Conservation (phyloP, 495 filamentous ascomycete genomes). For the Aspergillus homomorphus region DNA sequence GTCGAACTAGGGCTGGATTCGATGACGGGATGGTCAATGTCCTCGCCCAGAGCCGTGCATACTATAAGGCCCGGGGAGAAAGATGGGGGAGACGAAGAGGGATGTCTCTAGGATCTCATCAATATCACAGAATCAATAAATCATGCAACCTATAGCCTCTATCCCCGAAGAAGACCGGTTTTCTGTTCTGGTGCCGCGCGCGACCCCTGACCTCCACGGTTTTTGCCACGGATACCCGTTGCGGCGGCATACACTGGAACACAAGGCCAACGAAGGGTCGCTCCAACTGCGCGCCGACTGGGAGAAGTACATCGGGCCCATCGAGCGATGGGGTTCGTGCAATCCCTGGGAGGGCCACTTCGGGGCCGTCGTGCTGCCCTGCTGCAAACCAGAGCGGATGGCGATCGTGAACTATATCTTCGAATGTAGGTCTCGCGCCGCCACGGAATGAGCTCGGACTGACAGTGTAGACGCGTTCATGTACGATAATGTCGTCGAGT, state of each 20-base stretch:
- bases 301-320: slow-evolving; percentile 21
- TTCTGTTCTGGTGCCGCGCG: slow-evolving; percentile 10
- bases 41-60: too few species aligned
- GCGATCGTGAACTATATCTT: slow-evolving; percentile 21
- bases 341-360: slow-evolving; percentile 25
- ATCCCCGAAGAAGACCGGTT: slow-evolving; percentile 5
- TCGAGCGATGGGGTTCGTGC: slow-evolving; percentile 24
- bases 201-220: slow-evolving; percentile 13
- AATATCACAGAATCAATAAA: too few species aligned
- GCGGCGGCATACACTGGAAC: slow-evolving; percentile 20
- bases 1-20: neutral
- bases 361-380: slow-evolving; percentile 18
- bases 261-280: slow-evolving; percentile 21
- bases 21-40: neutral
- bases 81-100: neutral
- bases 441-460: neutral
- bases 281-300: slow-evolving; percentile 20
- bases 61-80: neutral
- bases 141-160: neutral
- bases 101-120: too few species aligned
- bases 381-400: slow-evolving; percentile 22
- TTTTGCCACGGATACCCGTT: slow-evolving; percentile 20
- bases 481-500: slow-evolving; percentile 28
- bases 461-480: slow-evolving; percentile 18
- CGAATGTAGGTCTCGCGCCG: slow-evolving; percentile 17